phyloP scores from a whole-genome alignment of 305 asterid species.

The Solanum hybrid region DNA sequence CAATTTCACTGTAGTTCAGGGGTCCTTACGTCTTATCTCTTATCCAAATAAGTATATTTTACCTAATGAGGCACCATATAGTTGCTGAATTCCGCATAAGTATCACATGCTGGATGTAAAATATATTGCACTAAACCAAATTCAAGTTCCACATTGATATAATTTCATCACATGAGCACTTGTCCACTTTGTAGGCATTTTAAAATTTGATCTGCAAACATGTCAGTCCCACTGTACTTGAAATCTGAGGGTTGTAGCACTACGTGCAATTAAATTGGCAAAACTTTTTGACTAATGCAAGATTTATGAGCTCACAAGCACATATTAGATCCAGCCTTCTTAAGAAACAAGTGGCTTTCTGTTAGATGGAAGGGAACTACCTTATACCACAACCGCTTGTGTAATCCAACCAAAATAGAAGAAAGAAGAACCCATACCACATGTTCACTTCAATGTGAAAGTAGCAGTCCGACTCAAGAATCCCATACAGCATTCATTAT shows the following conservation, averaged over 20 bases:
- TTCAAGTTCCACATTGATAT: background rate
- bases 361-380: background rate
- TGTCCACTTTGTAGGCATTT: background rate
- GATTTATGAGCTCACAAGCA: background rate
- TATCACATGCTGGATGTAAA: background rate
- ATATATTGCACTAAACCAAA: background rate
- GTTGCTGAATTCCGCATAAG: background rate
- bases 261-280: background rate
- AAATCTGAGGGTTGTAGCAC: background rate
- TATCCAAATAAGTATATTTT: background rate
- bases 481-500: background rate
- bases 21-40: background rate
- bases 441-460: background rate
- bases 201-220: background rate
- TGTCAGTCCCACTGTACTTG: background rate
- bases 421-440: background rate
- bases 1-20: background rate
- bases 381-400: background rate
- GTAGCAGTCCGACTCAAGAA: background rate
- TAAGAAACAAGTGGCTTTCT: background rate
- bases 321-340: background rate
- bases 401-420: background rate
- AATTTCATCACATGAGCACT: background rate
- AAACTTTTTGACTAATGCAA: background rate
- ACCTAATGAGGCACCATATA: background rate